A percentile compares a stretch with the other conserved stretches of the same genome.
Conservation (phyloP, 2,329 filamentous ascomycete genomes). For the Fusarium succisae region DNA sequence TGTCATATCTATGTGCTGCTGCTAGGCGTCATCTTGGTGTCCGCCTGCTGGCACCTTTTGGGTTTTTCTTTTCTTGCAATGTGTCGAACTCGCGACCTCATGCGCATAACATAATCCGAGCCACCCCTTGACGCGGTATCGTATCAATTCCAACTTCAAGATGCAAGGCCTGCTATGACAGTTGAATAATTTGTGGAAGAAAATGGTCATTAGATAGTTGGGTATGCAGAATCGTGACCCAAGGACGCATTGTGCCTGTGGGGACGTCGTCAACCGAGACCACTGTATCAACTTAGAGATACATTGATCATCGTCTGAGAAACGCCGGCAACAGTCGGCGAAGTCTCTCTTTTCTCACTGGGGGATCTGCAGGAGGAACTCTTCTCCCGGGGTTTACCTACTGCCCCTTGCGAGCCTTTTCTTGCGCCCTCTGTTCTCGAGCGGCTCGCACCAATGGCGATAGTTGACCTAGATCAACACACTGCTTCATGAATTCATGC, state of each 20-base stretch:
- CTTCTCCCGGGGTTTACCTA: slow-evolving; percentile 39
- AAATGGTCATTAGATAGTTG: slow-evolving; percentile 43
- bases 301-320: slow-evolving; percentile 28
- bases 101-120: slow-evolving; percentile 31
- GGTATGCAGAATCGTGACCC: slow-evolving; percentile 31
- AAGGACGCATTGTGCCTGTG: slow-evolving; percentile 16
- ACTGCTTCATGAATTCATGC: slow-evolving; percentile 84
- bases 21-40: slow-evolving; percentile 37
- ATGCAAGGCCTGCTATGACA: slow-evolving; percentile 44
- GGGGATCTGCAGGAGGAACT: slow-evolving; percentile 17
- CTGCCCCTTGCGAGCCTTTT: slow-evolving; percentile 76
- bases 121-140: slow-evolving; percentile 32
- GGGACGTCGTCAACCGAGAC: slow-evolving; percentile 16
- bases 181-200: slow-evolving; percentile 36
- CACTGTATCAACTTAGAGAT: slow-evolving; percentile 10
- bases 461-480: slow-evolving; percentile 78
- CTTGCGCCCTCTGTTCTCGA: slow-evolving; percentile 83
- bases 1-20: slow-evolving; percentile 44
- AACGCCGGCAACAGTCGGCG: slow-evolving; percentile 25
- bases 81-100: slow-evolving; percentile 31
- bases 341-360: slow-evolving; percentile 19
- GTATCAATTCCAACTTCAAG: slow-evolving; percentile 38
- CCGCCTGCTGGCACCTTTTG: slow-evolving; percentile 38
- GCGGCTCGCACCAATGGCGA: slow-evolving; percentile 89
- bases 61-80: slow-evolving; percentile 23